Conservation (phyloP, 768 basidiomycete species). For the Phlegmacium glaucopus region DNA sequence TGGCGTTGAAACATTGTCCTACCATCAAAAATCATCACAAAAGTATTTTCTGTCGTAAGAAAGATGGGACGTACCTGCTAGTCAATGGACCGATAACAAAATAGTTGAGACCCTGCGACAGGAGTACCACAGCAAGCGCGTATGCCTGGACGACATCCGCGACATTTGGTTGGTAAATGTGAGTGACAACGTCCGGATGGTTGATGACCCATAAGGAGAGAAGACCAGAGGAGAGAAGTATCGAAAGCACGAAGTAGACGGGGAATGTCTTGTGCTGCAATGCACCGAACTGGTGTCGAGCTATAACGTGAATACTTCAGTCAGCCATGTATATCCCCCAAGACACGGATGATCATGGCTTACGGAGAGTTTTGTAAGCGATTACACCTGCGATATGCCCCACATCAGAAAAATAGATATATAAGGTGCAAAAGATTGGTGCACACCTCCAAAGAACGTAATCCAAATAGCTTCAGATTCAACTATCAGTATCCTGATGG, state of each 20-base stretch:
- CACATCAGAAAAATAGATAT: not conserved
- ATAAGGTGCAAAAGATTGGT: not conserved
- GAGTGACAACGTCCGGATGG: constrained; percentile 51
- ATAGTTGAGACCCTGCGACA: constrained; percentile 57
- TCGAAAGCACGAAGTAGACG: constrained; percentile 64
- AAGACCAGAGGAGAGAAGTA: constrained; percentile 50
- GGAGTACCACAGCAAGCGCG: constrained; percentile 42
- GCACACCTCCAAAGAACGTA: constrained; percentile 60
- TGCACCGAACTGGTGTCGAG: constrained; percentile 67
- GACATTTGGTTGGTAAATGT: constrained; percentile 42
- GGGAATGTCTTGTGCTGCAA: constrained; percentile 77
- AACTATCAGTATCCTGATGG: not conserved
- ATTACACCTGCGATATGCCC: constrained; percentile 44
- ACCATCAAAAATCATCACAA: not conserved
- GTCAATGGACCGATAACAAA: constrained; percentile 71
- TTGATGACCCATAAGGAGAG: constrained; percentile 54
- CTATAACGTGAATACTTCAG: constrained; percentile 29
- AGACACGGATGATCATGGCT: constrained; percentile 17
- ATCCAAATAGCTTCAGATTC: constrained; percentile 49
- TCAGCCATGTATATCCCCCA: not conserved
- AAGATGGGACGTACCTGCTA: constrained; percentile 46
- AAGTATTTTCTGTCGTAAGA: not conserved
- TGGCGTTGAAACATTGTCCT: constrained; percentile 79
- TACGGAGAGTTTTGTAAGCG: constrained; percentile 57
- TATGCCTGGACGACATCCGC: constrained; percentile 69